phyloP scores from a whole-genome alignment of 2,329 filamentous ascomycete species.

The Venturia pyrina region DNA sequence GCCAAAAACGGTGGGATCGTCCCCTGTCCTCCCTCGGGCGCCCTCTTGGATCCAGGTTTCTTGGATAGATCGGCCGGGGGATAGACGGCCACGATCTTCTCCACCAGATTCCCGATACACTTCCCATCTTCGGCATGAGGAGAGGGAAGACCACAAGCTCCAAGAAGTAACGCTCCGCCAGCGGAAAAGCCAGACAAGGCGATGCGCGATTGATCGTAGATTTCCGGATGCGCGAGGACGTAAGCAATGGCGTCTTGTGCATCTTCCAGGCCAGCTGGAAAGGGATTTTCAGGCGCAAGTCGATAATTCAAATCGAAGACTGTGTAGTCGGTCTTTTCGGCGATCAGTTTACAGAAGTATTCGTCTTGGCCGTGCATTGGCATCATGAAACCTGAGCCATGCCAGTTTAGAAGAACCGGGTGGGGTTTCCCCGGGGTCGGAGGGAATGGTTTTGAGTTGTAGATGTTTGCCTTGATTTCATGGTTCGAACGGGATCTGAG shows the following conservation, averaged over 20 bases:
- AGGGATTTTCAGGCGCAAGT: constrained; percentile 3
- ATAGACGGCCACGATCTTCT: constrained; percentile 23
- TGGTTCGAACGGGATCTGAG: constrained; percentile 18
- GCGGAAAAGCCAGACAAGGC: constrained; percentile 32
- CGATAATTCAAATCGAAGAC: constrained; percentile 8
- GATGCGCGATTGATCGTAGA: constrained; percentile 23
- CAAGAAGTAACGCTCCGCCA: constrained; percentile 29
- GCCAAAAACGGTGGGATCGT: constrained; percentile 17
- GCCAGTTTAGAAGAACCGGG: constrained; percentile 26
- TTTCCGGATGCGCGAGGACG: constrained; percentile 21
- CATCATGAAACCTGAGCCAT: constrained; percentile 25
- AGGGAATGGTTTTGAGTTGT: constrained; percentile 10
- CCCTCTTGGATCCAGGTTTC: constrained; percentile 20
- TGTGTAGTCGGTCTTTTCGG: constrained; percentile 17
- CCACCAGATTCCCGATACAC: constrained; percentile 1
- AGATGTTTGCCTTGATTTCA: constrained; percentile 16
- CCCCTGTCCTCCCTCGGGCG: constrained; percentile 19
- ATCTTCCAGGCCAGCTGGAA: constrained; percentile 2
- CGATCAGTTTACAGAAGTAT: constrained; percentile 27
- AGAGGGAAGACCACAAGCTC: constrained; percentile 19
- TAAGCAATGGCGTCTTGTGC: constrained; percentile 8
- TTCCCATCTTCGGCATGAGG: constrained; percentile 14
- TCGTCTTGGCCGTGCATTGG: constrained; percentile 31
- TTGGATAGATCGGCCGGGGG: constrained; percentile 25
- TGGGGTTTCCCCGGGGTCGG: not conserved